Evolutionary conservation across 2,329 filamentous ascomycete genomes (phyloP).

Genomic region (Fusarium mundagurra): DNA sequence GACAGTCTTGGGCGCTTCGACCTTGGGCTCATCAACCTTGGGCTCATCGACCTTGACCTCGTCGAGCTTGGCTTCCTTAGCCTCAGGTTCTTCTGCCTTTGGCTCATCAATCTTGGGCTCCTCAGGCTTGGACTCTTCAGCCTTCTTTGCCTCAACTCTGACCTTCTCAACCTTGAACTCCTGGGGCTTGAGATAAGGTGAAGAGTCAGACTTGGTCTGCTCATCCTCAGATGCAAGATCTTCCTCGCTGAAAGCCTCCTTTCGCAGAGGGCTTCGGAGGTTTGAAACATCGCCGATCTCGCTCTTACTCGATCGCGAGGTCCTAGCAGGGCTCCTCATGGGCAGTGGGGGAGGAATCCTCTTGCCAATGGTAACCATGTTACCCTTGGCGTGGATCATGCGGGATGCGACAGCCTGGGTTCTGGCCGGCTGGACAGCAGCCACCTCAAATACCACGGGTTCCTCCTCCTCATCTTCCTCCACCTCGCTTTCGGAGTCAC

Average conservation of each 20-base stretch:
- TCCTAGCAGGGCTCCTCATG: constrained; percentile 76
- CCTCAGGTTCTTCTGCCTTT: not conserved
- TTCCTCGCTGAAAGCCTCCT: constrained; percentile 57
- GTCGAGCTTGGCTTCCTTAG: not conserved
- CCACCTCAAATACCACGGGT: constrained; percentile 75
- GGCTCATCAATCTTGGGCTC: not conserved
- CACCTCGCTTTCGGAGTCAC: constrained; percentile 36
- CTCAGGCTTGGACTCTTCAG: constrained; percentile 1
- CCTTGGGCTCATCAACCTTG: not conserved
- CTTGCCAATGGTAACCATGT: constrained; percentile 86
- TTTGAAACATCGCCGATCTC: constrained; percentile 67
- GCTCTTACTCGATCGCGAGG: constrained; percentile 61
- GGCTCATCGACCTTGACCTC: not conserved
- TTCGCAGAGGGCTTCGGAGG: constrained; percentile 61
- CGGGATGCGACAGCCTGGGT: constrained; percentile 71
- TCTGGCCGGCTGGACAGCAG: constrained; percentile 62
- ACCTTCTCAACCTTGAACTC: constrained; percentile 36
- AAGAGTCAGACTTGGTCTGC: constrained; percentile 30
- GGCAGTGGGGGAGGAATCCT: constrained; percentile 81
- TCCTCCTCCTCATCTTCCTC: constrained; percentile 58
- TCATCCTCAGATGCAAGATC: constrained; percentile 42
- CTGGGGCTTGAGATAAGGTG: constrained; percentile 31
- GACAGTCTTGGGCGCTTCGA: not conserved
- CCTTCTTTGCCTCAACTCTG: constrained; percentile 6
- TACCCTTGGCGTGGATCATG: constrained; percentile 76